Conservation (phyloP, 495 filamentous ascomycete genomes). For the Penicillium argentinense region DNA sequence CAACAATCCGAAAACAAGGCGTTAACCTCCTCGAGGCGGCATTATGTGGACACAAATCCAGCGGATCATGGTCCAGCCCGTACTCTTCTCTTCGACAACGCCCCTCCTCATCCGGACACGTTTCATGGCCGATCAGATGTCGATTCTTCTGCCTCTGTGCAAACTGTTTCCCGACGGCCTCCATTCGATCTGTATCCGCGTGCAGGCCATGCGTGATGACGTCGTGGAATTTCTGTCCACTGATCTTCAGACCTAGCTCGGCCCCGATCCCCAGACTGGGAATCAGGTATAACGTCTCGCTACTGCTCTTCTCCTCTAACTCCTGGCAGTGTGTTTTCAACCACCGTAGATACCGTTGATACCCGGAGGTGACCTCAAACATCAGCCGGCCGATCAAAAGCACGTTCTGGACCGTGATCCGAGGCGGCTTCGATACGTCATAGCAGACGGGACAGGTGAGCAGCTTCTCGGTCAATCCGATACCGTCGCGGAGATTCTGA, state of each 20-base stretch:
- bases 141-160: slow-evolving; percentile 26
- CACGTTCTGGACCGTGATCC: slow-evolving; percentile 28
- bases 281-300: slow-evolving; percentile 15
- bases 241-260: slow-evolving; percentile 17
- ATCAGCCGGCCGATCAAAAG: slow-evolving; percentile 26
- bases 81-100: slow-evolving; percentile 23
- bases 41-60: slow-evolving; percentile 27
- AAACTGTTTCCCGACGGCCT: slow-evolving; percentile 15
- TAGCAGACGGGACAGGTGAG: slow-evolving; percentile 26
- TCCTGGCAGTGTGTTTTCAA: slow-evolving; percentile 17
- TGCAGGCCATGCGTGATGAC: slow-evolving; percentile 23
- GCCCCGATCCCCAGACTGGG: slow-evolving; percentile 14
- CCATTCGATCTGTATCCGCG: slow-evolving; percentile 16
- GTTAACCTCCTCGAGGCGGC: slow-evolving; percentile 17
- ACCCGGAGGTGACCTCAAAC: slow-evolving; percentile 24
- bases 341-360: slow-evolving; percentile 26
- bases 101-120: slow-evolving; percentile 19
- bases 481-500: slow-evolving; percentile 16
- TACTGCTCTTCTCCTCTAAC: slow-evolving; percentile 10
- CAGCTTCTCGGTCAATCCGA: slow-evolving; percentile 17
- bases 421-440: slow-evolving; percentile 27
- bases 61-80: slow-evolving; percentile 20
- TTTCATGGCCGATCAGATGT: slow-evolving; percentile 25
- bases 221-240: slow-evolving; percentile 14
- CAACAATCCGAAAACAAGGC: slow-evolving; percentile 30